These are phyloP conservation scores for Scenedesmus sp. DNA, from an alignment of 163 green algal species.

Conservation along the genomic window DNA sequence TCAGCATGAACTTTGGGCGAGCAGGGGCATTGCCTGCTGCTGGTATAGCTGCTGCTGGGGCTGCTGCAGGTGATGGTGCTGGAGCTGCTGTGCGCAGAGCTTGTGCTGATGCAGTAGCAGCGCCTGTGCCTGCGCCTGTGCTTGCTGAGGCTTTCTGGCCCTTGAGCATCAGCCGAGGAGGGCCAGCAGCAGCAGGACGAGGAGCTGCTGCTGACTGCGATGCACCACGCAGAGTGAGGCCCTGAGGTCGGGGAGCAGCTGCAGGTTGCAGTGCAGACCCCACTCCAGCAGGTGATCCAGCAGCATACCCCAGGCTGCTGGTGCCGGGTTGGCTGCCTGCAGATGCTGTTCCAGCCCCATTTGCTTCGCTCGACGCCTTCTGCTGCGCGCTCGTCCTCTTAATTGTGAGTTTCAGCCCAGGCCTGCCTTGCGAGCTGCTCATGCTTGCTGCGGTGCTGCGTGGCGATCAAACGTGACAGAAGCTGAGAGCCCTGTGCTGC, in stretches of 20 bases:
- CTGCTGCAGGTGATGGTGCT: background rate
- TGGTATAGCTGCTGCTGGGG: background rate
- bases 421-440: background rate
- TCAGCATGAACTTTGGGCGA: conserved; percentile 19
- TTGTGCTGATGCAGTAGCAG: background rate
- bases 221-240: conserved; percentile 1
- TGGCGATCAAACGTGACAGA: background rate
- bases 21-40: conserved; percentile 9
- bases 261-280: background rate
- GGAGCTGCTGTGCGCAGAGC: conserved; percentile 9
- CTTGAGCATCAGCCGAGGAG: background rate
- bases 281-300: background rate
- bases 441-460: background rate
- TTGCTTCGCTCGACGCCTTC: conserved; percentile 2
- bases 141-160: conserved; percentile 17
- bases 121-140: background rate
- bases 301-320: background rate
- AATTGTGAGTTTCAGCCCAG: background rate
- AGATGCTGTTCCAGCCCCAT: background rate
- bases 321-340: background rate
- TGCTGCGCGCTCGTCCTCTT: conserved; percentile 13
- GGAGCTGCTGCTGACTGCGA: background rate
- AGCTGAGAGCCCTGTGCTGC: conserved; percentile 15
- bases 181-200: background rate
- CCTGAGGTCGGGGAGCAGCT: background rate